Percentiles rank a stretch among this genome's conserved stretches.
phyloP scores from a whole-genome alignment of 805 yeast genomes.

The Myxozyma nipponensis region DNA sequence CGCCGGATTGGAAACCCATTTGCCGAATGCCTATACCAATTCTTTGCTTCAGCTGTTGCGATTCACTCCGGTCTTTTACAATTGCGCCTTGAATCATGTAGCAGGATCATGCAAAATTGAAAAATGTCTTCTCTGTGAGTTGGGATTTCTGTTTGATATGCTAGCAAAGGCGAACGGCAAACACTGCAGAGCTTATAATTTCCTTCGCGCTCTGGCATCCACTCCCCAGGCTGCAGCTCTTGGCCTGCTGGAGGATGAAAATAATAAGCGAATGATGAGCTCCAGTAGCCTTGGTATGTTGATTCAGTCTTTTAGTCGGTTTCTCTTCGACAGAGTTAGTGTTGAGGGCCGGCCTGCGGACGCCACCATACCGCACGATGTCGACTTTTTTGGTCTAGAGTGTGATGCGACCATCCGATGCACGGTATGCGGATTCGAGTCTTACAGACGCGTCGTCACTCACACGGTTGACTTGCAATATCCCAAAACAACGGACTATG shows the following conservation, averaged over 20 bases:
- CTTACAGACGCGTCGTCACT: slow-evolving; percentile 21
- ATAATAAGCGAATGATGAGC: neutral
- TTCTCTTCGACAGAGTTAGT: slow-evolving; percentile 54
- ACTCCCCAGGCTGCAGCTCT: slow-evolving; percentile 49
- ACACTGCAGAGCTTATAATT: slow-evolving; percentile 78
- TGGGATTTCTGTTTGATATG: slow-evolving; percentile 92
- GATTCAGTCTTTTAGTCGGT: slow-evolving; percentile 55
- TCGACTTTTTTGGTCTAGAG: slow-evolving; percentile 15
- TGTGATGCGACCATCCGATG: slow-evolving; percentile 27
- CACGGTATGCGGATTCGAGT: slow-evolving; percentile 29
- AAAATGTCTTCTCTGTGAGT: slow-evolving; percentile 61
- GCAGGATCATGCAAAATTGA: slow-evolving; percentile 49
- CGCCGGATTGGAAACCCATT: slow-evolving; percentile 87
- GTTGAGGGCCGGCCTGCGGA: slow-evolving; percentile 39
- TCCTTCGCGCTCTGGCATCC: slow-evolving; percentile 51
- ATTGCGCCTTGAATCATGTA: slow-evolving; percentile 54
- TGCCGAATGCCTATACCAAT: slow-evolving; percentile 74
- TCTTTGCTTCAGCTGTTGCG: slow-evolving; percentile 75
- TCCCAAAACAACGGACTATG: slow-evolving; percentile 14
- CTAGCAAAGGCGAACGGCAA: slow-evolving; percentile 72
- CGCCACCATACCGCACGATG: slow-evolving; percentile 12
- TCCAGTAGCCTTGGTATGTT: slow-evolving; percentile 29
- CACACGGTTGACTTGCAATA: slow-evolving; percentile 31
- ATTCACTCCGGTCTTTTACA: slow-evolving; percentile 69
- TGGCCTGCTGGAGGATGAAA: slow-evolving; percentile 52